Conservation (phyloP, 2,329 filamentous ascomycete genomes). For the Tolypocladium sp. region DNA sequence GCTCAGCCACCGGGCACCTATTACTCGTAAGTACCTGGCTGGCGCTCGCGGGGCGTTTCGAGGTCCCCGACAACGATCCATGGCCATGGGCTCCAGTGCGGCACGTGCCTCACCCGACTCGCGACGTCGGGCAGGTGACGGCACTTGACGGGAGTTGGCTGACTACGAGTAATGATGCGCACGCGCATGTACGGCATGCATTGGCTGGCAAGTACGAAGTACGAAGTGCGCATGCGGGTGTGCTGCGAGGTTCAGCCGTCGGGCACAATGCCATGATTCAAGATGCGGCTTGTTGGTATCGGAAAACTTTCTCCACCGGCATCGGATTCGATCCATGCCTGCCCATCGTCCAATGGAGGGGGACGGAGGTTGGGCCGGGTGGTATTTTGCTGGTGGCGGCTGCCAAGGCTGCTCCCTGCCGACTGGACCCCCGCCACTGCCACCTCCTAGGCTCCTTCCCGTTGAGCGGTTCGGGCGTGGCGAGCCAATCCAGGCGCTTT, state of each 20-base stretch:
- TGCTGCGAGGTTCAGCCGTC: not conserved
- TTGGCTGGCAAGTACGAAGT: no score
- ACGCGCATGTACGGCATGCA: not conserved
- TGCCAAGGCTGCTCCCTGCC: no score
- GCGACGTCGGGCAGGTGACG: not conserved
- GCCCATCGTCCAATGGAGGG: no score
- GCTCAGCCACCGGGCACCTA: not conserved
- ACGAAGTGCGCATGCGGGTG: no score
- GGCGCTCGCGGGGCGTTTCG: not conserved
- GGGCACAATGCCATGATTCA: not conserved
- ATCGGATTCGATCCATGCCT: no score
- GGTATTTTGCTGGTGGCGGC: no score
- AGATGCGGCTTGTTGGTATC: not conserved
- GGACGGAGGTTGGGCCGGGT: no score
- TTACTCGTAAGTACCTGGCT: not conserved
- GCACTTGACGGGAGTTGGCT: not conserved
- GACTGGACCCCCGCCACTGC: not conserved
- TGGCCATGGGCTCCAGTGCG: no score
- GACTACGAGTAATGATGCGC: not conserved
- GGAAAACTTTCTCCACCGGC: not conserved
- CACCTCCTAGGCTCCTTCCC: not conserved
- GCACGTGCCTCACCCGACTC: not conserved
- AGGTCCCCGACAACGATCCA: not conserved
- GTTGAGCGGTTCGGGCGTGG: not conserved
- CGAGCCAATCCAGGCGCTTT: not conserved